phyloP scores from a whole-genome alignment of 257 asterid species.

The Echium plantagineum region DNA sequence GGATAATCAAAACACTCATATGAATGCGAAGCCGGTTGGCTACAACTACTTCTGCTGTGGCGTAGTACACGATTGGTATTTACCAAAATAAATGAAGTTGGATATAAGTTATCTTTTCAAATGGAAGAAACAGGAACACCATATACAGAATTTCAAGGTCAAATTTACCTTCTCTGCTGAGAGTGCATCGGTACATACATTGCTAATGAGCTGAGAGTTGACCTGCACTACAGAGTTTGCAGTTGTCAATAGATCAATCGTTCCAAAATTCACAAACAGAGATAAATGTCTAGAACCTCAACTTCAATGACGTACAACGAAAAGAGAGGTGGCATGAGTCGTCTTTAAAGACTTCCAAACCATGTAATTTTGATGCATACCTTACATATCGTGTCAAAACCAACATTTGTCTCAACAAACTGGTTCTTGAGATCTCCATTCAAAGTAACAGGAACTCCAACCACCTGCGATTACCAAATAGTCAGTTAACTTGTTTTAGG shows the following conservation, averaged over 20 bases:
- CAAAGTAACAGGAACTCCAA: conserved; percentile 41
- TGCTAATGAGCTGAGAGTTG: conserved; percentile 97
- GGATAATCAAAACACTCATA: conserved; percentile 4
- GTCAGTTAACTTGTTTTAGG: too few relatives aligned
- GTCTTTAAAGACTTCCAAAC: too few relatives aligned
- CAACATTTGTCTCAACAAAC: conserved; percentile 43
- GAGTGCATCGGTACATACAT: conserved; percentile 93
- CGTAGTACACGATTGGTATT: too few relatives aligned
- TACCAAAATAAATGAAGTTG: not conserved
- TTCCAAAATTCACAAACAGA: conserved; percentile 48
- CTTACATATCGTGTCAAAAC: conserved; percentile 56
- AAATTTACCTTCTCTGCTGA: conserved; percentile 88
- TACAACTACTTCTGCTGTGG: too few relatives aligned
- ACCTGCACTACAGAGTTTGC: conserved; percentile 34
- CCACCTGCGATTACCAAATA: too few relatives aligned
- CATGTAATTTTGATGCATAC: too few relatives aligned
- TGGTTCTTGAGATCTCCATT: conserved; percentile 49
- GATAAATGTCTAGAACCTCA: too few relatives aligned
- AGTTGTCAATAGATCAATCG: conserved; percentile 18
- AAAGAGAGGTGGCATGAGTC: too few relatives aligned
- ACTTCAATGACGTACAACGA: too few relatives aligned
- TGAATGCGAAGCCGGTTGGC: too few relatives aligned
- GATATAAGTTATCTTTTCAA: conserved; percentile 44
- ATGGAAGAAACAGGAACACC: too few relatives aligned
- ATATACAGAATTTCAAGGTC: conserved; percentile 16